Evolutionary conservation across 768 basidiomycete species (phyloP).

Genomic region (Tulasnella sp.): DNA sequence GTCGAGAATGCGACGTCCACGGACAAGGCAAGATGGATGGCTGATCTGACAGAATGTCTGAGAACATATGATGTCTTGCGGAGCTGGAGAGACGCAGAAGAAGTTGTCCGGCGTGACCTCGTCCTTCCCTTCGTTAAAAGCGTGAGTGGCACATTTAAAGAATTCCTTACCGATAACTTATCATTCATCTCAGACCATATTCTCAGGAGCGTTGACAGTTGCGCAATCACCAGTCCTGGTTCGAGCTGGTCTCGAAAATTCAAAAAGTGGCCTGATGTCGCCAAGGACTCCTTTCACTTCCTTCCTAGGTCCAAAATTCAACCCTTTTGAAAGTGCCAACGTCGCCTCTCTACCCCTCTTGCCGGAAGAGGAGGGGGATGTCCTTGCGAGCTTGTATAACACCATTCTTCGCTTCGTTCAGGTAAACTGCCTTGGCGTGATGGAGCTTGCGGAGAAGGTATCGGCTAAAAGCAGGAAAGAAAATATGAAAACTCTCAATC

Average conservation of each 20-base stretch:
- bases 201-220: slow-evolving; percentile 48
- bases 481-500: not conserved
- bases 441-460: slow-evolving; percentile 60
- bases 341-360: slow-evolving; percentile 31
- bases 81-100: slow-evolving; percentile 80
- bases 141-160: slow-evolving; percentile 32
- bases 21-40: slow-evolving; percentile 47
- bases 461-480: slow-evolving; percentile 21
- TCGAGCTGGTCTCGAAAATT: slow-evolving; percentile 50
- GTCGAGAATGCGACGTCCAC: slow-evolving; percentile 2
- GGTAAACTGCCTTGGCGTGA: slow-evolving; percentile 55
- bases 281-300: slow-evolving; percentile 45
- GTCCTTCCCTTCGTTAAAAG: slow-evolving; percentile 65
- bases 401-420: slow-evolving; percentile 70
- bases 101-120: slow-evolving; percentile 60
- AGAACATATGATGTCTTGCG: slow-evolving; percentile 66
- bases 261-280: slow-evolving; percentile 31
- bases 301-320: slow-evolving; percentile 34
- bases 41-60: slow-evolving; percentile 67
- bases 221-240: slow-evolving; percentile 67
- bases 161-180: not conserved
- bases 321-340: slow-evolving; percentile 14
- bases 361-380: slow-evolving; percentile 51
- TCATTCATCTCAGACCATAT: slow-evolving; percentile 47
- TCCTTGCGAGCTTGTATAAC: slow-evolving; percentile 68